Conservation (phyloP, 257 asterid genomes). For the Solanum etuberosum region DNA sequence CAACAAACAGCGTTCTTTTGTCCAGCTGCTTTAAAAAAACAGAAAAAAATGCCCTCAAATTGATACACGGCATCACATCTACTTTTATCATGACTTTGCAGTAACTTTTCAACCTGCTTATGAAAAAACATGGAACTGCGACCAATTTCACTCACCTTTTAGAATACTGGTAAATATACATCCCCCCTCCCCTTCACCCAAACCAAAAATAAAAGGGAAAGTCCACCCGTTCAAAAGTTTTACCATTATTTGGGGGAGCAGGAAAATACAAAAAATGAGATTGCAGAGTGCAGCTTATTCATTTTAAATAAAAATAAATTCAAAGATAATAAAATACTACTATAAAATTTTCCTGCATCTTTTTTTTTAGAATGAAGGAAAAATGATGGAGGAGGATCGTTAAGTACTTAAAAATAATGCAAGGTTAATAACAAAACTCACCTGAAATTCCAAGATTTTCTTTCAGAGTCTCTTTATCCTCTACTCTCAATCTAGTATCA, state of each 20-base stretch:
- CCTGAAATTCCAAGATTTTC: constrained; percentile 79
- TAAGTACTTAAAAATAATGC: background rate
- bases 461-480: constrained; percentile 48
- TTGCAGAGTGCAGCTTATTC: background rate
- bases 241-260: background rate
- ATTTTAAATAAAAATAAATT: background rate
- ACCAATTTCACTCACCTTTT: background rate
- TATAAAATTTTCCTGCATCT: background rate
- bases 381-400: background rate
- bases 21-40: background rate
- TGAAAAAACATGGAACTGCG: background rate
- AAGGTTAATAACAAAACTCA: constrained; percentile 3
- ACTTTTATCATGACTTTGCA: background rate
- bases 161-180: background rate
- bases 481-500: constrained; percentile 33
- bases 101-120: background rate
- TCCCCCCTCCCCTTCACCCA: background rate
- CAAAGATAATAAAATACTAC: background rate
- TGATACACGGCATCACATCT: background rate
- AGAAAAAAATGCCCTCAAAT: background rate
- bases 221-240: background rate
- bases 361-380: background rate
- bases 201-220: background rate
- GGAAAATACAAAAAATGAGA: background rate
- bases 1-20: background rate